Percentiles rank a stretch among this genome's conserved stretches.
Conservation (phyloP, 768 basidiomycete genomes). For the Boletus tylopilopsis region DNA sequence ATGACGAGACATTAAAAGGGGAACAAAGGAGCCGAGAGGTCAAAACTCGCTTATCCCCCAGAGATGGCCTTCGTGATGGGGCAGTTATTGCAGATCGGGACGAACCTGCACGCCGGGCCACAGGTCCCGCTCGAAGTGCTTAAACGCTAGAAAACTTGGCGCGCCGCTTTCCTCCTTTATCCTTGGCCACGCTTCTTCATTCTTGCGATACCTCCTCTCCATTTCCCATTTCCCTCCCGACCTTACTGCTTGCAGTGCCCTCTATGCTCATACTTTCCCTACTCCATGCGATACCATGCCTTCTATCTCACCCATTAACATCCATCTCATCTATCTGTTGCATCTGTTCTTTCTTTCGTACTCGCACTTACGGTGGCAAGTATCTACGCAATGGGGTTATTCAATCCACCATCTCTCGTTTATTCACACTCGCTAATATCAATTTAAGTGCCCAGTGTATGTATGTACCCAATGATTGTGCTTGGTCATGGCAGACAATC, state of each 20-base stretch:
- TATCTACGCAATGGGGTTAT: conserved; percentile 8
- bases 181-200: background rate
- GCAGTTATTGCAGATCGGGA: conserved; percentile 28
- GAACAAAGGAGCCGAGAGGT: conserved; percentile 12
- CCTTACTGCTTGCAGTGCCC: conserved; percentile 4
- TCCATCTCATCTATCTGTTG: conserved; percentile 6
- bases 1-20: conserved; percentile 10
- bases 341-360: background rate
- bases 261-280: background rate
- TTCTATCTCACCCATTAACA: background rate
- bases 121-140: conserved; percentile 26
- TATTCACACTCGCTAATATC: background rate
- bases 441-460: no score
- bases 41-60: conserved; percentile 22
- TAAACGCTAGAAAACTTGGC: background rate
- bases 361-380: background rate
- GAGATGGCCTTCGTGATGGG: conserved; percentile 30
- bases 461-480: no score
- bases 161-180: background rate
- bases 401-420: conserved; percentile 11
- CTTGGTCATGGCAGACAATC: no score
- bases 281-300: conserved; percentile 10
- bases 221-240: background rate
- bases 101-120: conserved; percentile 28
- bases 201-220: conserved; percentile 13